Percentiles rank a stretch among this genome's conserved stretches.
phyloP scores from a whole-genome alignment of 306 rosid genomes.

The Vigna reflexopilosa region DNA sequence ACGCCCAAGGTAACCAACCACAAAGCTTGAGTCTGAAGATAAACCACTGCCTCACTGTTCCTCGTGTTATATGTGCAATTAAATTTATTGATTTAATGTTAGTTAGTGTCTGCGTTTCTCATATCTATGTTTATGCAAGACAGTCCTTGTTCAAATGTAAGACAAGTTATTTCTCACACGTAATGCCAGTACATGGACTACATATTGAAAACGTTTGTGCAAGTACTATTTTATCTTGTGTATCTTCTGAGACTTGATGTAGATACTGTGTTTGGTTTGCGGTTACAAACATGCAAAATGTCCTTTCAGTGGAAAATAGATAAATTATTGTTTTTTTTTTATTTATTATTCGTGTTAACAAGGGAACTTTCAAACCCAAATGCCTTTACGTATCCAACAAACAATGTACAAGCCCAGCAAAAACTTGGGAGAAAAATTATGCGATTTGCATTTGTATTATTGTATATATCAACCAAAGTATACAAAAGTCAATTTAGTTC shows the following conservation, averaged over 20 bases:
- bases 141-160: not conserved
- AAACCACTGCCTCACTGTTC: not conserved
- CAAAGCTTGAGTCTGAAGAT: not conserved
- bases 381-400: not conserved
- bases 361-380: too few relatives aligned
- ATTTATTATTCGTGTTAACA: too few relatives aligned
- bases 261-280: not conserved
- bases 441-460: not conserved
- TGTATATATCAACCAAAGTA: not conserved
- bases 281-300: too few relatives aligned
- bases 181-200: not conserved
- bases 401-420: not conserved
- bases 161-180: not conserved
- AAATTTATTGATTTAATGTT: too few relatives aligned
- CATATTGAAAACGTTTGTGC: not conserved
- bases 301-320: too few relatives aligned
- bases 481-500: not conserved
- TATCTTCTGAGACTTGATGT: not conserved
- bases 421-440: not conserved
- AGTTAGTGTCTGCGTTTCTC: not conserved
- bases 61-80: not conserved
- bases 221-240: not conserved
- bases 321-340: too few relatives aligned
- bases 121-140: not conserved
- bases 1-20: conserved; percentile 15